A percentile compares a stretch with the other conserved stretches of the same genome.
Conservation (phyloP, 2,329 filamentous ascomycete species). For the Diaporthe caulivora region DNA sequence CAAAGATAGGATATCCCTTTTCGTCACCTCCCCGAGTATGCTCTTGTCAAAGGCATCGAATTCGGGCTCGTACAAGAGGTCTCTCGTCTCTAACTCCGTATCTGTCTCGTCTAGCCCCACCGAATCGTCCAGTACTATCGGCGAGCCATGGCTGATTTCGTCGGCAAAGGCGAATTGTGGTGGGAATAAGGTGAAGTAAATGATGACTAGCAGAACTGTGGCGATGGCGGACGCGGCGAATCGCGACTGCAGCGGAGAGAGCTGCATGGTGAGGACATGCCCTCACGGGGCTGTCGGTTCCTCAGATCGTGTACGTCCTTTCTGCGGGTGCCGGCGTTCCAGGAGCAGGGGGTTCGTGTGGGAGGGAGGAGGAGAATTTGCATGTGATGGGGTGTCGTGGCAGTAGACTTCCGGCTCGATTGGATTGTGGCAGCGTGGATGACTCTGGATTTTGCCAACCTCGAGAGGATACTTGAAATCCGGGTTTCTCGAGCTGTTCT, state of each 20-base stretch:
- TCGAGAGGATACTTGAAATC: not conserved
- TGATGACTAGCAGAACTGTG: slow-evolving; percentile 67
- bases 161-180: slow-evolving; percentile 73
- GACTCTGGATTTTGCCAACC: not conserved
- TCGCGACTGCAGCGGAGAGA: slow-evolving; percentile 78
- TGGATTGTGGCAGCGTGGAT: not conserved
- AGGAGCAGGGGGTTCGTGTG: not conserved
- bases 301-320: slow-evolving; percentile 4
- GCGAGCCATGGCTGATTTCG: slow-evolving; percentile 55
- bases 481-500: not conserved
- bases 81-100: slow-evolving; percentile 44
- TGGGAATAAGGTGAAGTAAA: slow-evolving; percentile 72
- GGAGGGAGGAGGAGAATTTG: not conserved
- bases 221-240: slow-evolving; percentile 76
- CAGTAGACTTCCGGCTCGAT: not conserved
- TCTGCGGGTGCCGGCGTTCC: slow-evolving; percentile 3
- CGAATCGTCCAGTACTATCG: slow-evolving; percentile 43
- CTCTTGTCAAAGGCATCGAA: slow-evolving; percentile 72
- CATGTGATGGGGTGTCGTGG: not conserved
- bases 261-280: slow-evolving; percentile 65
- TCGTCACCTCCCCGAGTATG: slow-evolving; percentile 70
- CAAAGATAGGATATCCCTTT: slow-evolving; percentile 58
- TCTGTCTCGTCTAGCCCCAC: slow-evolving; percentile 35
- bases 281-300: slow-evolving; percentile 52
- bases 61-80: slow-evolving; percentile 65